Conservation (phyloP, 805 yeast species). For the Candida methanosorbosa region DNA sequence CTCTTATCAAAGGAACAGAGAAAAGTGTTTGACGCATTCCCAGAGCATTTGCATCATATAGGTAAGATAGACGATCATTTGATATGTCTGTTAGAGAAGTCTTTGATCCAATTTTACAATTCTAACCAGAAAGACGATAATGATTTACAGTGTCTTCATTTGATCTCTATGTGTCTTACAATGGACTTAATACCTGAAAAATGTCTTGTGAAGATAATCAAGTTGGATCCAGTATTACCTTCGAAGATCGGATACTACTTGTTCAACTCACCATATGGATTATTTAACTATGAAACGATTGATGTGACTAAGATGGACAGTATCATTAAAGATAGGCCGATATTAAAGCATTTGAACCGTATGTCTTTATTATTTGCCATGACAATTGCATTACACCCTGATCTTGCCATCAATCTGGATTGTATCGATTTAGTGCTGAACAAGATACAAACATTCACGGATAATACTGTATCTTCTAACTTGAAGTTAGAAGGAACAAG, state of each 20-base stretch:
- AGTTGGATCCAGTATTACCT: conserved; percentile 9
- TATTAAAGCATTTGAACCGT: conserved; percentile 38
- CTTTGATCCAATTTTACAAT: conserved; percentile 3
- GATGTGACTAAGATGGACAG: too few species aligned
- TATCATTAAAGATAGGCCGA: conserved; percentile 23
- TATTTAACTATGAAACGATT: conserved; percentile 6
- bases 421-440: conserved; percentile 14
- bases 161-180: conserved; percentile 11
- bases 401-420: conserved; percentile 6
- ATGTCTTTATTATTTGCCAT: conserved; percentile 31
- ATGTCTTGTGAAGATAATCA: conserved; percentile 4
- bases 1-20: conserved; percentile 25
- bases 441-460: conserved; percentile 24
- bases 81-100: conserved; percentile 5
- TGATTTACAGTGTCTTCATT: conserved; percentile 7
- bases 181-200: conserved; percentile 6
- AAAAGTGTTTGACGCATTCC: conserved; percentile 15
- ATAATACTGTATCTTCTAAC: not conserved
- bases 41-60: conserved; percentile 16
- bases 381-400: conserved; percentile 9
- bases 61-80: conserved; percentile 11
- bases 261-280: conserved; percentile 15
- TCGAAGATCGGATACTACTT: conserved; percentile 8
- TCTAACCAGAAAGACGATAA: not conserved
- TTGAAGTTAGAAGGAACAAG: not conserved